A percentile compares a stretch with the other conserved stretches of the same genome.
These are phyloP conservation scores for Termitomyces sp. DNA, from an alignment of 768 basidiomycete genomes.

Conservation along the genomic window DNA sequence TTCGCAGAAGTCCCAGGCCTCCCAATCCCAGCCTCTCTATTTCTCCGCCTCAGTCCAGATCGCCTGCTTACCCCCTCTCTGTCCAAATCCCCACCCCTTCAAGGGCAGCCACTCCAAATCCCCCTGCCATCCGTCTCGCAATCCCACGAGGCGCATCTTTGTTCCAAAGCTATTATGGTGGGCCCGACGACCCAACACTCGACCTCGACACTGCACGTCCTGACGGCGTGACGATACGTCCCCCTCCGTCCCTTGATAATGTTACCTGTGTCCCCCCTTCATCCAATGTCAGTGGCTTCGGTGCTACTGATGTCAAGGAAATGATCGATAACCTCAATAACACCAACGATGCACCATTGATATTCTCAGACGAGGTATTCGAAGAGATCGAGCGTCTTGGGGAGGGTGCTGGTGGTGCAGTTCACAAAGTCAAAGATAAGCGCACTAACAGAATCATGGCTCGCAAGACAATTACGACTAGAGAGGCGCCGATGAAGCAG, in stretches of 20 bases:
- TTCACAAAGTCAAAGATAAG: slow-evolving; percentile 87
- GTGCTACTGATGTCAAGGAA: slow-evolving; percentile 31
- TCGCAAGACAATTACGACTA: slow-evolving; percentile 89
- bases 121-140: slow-evolving; percentile 19
- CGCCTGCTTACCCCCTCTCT: slow-evolving; percentile 22
- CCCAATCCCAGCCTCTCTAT: slow-evolving; percentile 3
- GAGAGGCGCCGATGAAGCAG: slow-evolving; percentile 88
- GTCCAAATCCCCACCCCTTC: slow-evolving; percentile 22
- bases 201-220: slow-evolving; percentile 18
- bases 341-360: slow-evolving; percentile 25
- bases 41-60: slow-evolving; percentile 21
- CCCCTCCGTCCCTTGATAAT: slow-evolving; percentile 16
- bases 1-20: slow-evolving; percentile 21
- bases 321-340: slow-evolving; percentile 32
- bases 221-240: slow-evolving; percentile 42
- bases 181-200: slow-evolving; percentile 23
- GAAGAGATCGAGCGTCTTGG: slow-evolving; percentile 79
- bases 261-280: slow-evolving; percentile 24
- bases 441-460: slow-evolving; percentile 81
- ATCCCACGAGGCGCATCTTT: slow-evolving; percentile 28
- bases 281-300: slow-evolving; percentile 21
- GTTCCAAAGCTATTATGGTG: slow-evolving; percentile 38
- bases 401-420: slow-evolving; percentile 94
- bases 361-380: slow-evolving; percentile 67
- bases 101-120: slow-evolving; percentile 25